Conservation (phyloP, 73 alveolate species). For the Effrenium voratum region DNA sequence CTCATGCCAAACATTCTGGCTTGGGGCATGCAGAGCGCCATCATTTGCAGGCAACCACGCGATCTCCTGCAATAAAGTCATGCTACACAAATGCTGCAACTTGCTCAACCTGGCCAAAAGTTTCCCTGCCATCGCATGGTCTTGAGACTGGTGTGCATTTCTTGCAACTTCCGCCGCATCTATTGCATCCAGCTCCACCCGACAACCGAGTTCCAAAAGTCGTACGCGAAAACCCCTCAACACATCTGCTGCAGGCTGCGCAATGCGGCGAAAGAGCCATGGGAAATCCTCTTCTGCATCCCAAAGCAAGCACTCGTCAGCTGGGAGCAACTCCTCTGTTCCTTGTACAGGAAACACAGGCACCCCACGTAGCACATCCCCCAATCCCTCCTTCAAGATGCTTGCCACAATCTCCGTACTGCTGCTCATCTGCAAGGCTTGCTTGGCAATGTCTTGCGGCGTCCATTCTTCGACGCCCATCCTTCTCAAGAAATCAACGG, state of each 20-base stretch:
- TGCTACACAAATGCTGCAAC: background rate
- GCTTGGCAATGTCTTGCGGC: conserved; percentile 3
- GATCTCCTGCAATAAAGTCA: background rate
- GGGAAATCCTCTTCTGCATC: conserved; percentile 37
- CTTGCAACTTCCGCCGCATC: conserved; percentile 37
- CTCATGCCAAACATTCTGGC: background rate
- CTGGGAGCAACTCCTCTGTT: background rate
- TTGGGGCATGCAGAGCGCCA: background rate
- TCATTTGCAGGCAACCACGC: background rate
- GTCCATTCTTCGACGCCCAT: conserved; percentile 7
- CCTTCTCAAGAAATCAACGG: background rate
- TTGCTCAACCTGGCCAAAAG: background rate
- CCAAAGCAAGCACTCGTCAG: conserved; percentile 32
- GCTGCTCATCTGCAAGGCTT: background rate
- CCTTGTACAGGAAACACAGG: background rate
- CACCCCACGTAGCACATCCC: background rate
- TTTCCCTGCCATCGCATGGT: background rate
- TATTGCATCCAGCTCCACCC: background rate
- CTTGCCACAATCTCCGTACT: background rate
- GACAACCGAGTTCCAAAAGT: conserved; percentile 10
- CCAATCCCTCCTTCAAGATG: background rate
- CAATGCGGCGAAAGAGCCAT: background rate
- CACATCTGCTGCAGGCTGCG: background rate
- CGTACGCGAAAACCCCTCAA: background rate
- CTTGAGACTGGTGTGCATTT: background rate